Percentiles rank a stretch among this genome's conserved stretches.
Evolutionary conservation across 2,329 filamentous ascomycete genomes (phyloP).

Genomic region (Neonectria coccinea): DNA sequence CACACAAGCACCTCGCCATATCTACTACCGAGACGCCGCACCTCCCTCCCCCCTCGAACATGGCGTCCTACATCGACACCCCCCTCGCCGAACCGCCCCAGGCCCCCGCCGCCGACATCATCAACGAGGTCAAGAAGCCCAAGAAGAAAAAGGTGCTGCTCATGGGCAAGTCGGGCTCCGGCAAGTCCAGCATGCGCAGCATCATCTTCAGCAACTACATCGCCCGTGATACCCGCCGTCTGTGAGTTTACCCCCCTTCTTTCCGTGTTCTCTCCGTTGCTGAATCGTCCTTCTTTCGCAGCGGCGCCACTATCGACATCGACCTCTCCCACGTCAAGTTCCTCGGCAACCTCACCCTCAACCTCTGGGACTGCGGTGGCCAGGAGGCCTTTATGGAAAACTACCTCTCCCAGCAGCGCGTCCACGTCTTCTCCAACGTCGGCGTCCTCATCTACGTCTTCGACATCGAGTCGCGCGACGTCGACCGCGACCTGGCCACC

Average conservation of each 20-base stretch:
- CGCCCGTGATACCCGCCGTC: constrained; percentile 89
- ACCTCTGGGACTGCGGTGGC: constrained; percentile 98
- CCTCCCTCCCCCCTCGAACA: constrained; percentile 30
- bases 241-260: constrained; percentile 60
- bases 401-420: constrained; percentile 93
- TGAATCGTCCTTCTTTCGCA: constrained; percentile 39
- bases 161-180: constrained; percentile 96
- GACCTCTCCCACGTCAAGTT: constrained; percentile 99
- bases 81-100: constrained; percentile 45
- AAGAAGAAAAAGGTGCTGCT: constrained; percentile 90
- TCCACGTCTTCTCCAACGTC: constrained; percentile 96
- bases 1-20: background rate
- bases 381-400: constrained; percentile 99
- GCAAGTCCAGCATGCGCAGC: constrained; percentile 97
- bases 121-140: constrained; percentile 70
- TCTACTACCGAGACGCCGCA: constrained; percentile 2
- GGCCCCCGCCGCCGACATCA: constrained; percentile 50
- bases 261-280: background rate
- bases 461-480: constrained; percentile 95
- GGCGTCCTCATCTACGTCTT: constrained; percentile 99
- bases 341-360: constrained; percentile 95
- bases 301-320: constrained; percentile 95
- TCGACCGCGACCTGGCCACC: constrained; percentile 90
- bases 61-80: constrained; percentile 51
- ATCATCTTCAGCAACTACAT: constrained; percentile 99